Evolutionary conservation across 768 basidiomycete species (phyloP).

Genomic region (Naganishia friedmannii): DNA sequence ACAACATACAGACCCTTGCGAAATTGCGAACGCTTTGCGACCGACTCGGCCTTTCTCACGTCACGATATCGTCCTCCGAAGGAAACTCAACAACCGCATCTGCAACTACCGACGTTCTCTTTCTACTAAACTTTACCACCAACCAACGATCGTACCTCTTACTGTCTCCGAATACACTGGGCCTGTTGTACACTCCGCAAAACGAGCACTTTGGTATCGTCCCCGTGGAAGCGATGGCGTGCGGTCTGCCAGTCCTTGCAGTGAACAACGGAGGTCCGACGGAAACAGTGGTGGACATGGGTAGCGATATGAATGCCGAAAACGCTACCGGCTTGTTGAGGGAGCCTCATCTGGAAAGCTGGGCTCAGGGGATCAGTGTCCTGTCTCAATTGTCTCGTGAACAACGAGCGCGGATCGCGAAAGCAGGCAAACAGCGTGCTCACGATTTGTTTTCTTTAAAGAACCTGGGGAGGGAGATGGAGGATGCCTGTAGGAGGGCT

Average conservation of each 20-base stretch:
- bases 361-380: slow-evolving; percentile 67
- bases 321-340: slow-evolving; percentile 76
- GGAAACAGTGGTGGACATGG: slow-evolving; percentile 68
- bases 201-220: slow-evolving; percentile 98
- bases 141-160: slow-evolving; percentile 79
- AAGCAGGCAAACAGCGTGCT: slow-evolving; percentile 64
- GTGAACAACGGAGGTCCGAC: slow-evolving; percentile 81
- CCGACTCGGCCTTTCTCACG: slow-evolving; percentile 57
- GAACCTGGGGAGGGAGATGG: slow-evolving; percentile 46
- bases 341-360: slow-evolving; percentile 61
- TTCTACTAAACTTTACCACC: slow-evolving; percentile 88
- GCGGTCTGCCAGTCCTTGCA: slow-evolving; percentile 83
- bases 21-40: slow-evolving; percentile 63
- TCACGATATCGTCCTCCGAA: slow-evolving; percentile 33
- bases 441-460: slow-evolving; percentile 69
- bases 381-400: slow-evolving; percentile 54
- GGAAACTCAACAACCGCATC: slow-evolving; percentile 8
- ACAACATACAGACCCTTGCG: slow-evolving; percentile 69
- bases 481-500: slow-evolving; percentile 42
- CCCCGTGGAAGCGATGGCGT: slow-evolving; percentile 90
- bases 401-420: slow-evolving; percentile 58
- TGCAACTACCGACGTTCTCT: slow-evolving; percentile 59
- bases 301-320: slow-evolving; percentile 38
- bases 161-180: slow-evolving; percentile 63
- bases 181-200: slow-evolving; percentile 83